Base-by-base conservation (phyloP, 2,329 filamentous ascomycete genomes). In the Colletotrichum godetiae region DNA sequence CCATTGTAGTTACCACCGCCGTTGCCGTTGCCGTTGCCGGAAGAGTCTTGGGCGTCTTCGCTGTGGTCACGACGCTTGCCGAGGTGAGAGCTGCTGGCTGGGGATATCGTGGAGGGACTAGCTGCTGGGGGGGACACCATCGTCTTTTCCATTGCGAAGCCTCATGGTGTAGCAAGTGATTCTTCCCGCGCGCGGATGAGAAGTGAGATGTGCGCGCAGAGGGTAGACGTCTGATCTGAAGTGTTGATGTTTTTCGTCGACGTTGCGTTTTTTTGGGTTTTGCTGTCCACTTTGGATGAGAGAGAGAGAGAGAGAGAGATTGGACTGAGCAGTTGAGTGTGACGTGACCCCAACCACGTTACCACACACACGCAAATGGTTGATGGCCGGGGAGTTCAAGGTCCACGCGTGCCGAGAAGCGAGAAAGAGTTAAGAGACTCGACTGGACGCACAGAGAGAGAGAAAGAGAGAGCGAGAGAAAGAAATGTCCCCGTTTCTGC, bases 91-190 rank as follows among this genome's bases (percentile, higher is more conserved):
- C 71, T 73, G 67, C 71, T 71, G 61, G 71, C 56, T 67, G 71
- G 71, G 11, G 71, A 73, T 65, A 61, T 66, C 15, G 67, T 66
- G 46, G 67, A 70, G 46, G 71, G 71, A 73, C 71, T 73, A 73
- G 71, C 67, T 70, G 67, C 71, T 57, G 71, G 19, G 71, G 70
- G 60, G 46, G 71, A 71, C 67, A 73, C 71, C 71, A 73, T 73
- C 46, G 35, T 66, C 67, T 71, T 55, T 66, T 71, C 55, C 71
- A 66, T 71, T 61, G 49, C 42, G 71, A 66, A 60, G 71, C 67
- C 71, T 65, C 71, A 73, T 73, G 42, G 55, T 73, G 37, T 42
- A 42, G 56, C 46, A n/a, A 53, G 46, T 37, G 31, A 46, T 64
- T 49, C 4, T 42, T 42, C 13, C 13, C n/a, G 11, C 19, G 29